Base-by-base conservation (phyloP, 208 protist genomes). In the Crithidia bombi region DNA sequence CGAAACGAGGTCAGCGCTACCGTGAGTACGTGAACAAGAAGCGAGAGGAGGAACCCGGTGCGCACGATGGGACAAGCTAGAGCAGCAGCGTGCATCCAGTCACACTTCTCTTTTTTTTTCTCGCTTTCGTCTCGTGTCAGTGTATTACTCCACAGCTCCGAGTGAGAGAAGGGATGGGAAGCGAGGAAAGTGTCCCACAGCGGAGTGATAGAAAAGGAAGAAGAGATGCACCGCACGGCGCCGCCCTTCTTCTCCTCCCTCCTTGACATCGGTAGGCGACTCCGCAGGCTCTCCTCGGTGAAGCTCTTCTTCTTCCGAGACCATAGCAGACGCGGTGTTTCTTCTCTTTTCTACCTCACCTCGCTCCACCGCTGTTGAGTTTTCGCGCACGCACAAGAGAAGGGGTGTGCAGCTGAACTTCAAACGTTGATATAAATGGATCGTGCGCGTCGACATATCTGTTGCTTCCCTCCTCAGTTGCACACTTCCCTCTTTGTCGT, bases 21-120 rank as follows among this genome's bases (percentile, higher is more conserved):
- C 83, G 77, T 39, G 86, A 94, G 36, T 94, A 94, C 58, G 47
- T 93, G 12, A 84, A 84, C 73, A 78, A 79, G 68, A 82, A 74
- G 56, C 55, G 74, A 21, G 69, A 64, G 28, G 67, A 12, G n/a
- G 72, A 46, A 0, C 41, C 21, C 19, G 58, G 19, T 21, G 70
- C 44, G 25, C 25, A 35, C 21, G 25, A 41, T 65, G 25, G 1
- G 26, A n/a, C n/a, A n/a, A n/a, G n/a, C n/a, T n/a, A n/a, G n/a
- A n/a, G n/a, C n/a, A n/a, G n/a, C n/a, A 15, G 55, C 38, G 55
- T 30, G n/a, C 33, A 35, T 5, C n/a, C 6, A 0, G 3, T 15
- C 5, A 3, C 43, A 43, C 0, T 38, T 4, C 0, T 41, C 4
- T 57, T 23, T 15, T 41, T 57, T 23, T 3, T 17, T 54, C 32